Conservation (phyloP, 352 stramenopile genomes). For the Globisporangium viniferum region DNA sequence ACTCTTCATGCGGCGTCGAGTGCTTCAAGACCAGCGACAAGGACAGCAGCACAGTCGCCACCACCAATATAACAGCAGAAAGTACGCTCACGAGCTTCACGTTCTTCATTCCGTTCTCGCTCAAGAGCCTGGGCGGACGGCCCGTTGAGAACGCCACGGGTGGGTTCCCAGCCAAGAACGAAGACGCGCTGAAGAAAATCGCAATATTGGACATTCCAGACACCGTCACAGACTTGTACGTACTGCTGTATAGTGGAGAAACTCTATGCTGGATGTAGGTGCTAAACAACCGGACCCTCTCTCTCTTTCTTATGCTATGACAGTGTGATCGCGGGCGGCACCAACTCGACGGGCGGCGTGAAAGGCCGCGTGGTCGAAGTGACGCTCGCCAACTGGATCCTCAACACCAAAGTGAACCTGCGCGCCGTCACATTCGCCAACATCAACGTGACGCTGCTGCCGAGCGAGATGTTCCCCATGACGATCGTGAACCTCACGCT, state of each 20-base stretch:
- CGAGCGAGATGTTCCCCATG: constrained; percentile 17
- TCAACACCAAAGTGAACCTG: constrained; percentile 11
- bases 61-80: not conserved
- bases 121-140: constrained; percentile 1
- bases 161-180: constrained; percentile 15
- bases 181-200: constrained; percentile 14
- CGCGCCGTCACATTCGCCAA: constrained; percentile 16
- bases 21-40: constrained; percentile 14
- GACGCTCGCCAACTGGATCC: constrained; percentile 12
- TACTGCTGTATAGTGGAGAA: not conserved
- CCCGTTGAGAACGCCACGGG: constrained; percentile 10
- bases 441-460: constrained; percentile 12
- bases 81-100: not conserved
- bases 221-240: constrained; percentile 7
- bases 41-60: not conserved
- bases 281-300: not conserved
- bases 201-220: constrained; percentile 10
- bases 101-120: constrained; percentile 19
- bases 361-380: constrained; percentile 12
- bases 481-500: constrained; percentile 14
- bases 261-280: not conserved
- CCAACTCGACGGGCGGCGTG: constrained; percentile 8
- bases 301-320: not conserved
- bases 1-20: constrained; percentile 13
- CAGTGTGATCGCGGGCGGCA: constrained; percentile 13